Evolutionary conservation across 768 basidiomycete species (phyloP), one percentile per base, ranked within the genome.

Genomic region (Boletus sp.): DNA sequence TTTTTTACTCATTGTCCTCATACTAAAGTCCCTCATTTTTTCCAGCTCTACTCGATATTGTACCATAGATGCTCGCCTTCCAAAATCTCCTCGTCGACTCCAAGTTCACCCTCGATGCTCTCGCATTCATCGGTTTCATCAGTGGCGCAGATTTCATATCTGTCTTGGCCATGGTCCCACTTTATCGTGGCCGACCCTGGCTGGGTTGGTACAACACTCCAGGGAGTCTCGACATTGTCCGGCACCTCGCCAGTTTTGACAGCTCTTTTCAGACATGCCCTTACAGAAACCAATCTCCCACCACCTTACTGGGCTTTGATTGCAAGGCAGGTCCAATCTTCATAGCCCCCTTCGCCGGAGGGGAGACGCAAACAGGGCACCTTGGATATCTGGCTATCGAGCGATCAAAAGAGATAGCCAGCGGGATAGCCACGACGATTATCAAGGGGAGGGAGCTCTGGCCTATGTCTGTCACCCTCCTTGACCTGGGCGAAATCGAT

Each of bases 371-470:
- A 4, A 38, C 37, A 8, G 37, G 37, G n/a, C 37, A 38, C 9
- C n/a, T 38, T 6, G 37, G 37, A 4, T 38, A 38, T 38, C 3
- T 38, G 17, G 5, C 8, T n/a, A 5, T 38, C 7, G 37, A 38
- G 9, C 37, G 37, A n/a, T 38, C 37, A 5, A 38, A 38, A 15
- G 37, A 38, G 37, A 4, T 38, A 8, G 37, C 23, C 23, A 23
- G 4, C 8, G n/a, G 17, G 37, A 19, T 5, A 3, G 37, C 2
- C 23, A 4, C 23, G 23, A 23, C 23, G 2, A 23, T 23, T 23
- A 38, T 19, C n/a, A 0, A 4, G 0, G 17, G 37, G 10, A 19
- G n/a, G 8, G n/a, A 5, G 10, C n/a, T 5, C 13, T 4, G 1
- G 9, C 4, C 37, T 9, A 10, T 5, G 2, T 19, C 8, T 10